Conservation (phyloP, 2,329 filamentous ascomycete genomes). For the Aspergillus pseudoterreus region DNA sequence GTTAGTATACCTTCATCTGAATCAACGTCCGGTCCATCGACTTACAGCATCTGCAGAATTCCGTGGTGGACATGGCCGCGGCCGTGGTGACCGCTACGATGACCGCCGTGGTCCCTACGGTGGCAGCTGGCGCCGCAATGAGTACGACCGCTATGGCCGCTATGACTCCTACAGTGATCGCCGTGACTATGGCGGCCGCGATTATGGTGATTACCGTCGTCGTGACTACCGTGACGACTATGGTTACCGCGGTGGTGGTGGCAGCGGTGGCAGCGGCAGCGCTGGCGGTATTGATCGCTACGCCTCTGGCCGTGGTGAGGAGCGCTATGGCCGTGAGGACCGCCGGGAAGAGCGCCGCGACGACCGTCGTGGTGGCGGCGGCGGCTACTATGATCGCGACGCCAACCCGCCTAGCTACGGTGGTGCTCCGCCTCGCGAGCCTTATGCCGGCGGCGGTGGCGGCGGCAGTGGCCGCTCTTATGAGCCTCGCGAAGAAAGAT, state of each 20-base stretch:
- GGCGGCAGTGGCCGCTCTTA: constrained; percentile 31
- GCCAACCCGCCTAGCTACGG: constrained; percentile 46
- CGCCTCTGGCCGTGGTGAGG: constrained; percentile 35
- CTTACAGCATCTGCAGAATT: constrained; percentile 21
- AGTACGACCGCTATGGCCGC: constrained; percentile 41
- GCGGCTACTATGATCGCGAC: constrained; percentile 53
- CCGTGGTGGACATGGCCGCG: constrained; percentile 40
- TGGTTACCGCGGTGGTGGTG: constrained; percentile 35
- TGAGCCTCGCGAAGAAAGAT: constrained; percentile 39
- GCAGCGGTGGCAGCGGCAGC: constrained; percentile 34
- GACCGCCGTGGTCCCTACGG: constrained; percentile 52
- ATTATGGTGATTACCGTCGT: constrained; percentile 46
- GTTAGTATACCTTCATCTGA: constrained; percentile 51
- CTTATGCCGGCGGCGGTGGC: constrained; percentile 20
- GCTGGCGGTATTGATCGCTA: constrained; percentile 43
- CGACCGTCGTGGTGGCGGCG: constrained; percentile 46
- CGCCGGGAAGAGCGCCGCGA: constrained; percentile 46
- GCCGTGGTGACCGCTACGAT: constrained; percentile 49
- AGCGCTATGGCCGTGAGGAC: constrained; percentile 44
- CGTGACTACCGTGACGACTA: constrained; percentile 46
- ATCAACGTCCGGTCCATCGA: neutral
- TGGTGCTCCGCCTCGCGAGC: constrained; percentile 33
- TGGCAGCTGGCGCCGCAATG: constrained; percentile 46
- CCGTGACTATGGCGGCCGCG: constrained; percentile 46
- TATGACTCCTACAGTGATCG: constrained; percentile 47